Base-by-base conservation (phyloP, 257 asterid genomes). In the Solanum pimpinellifolium region DNA sequence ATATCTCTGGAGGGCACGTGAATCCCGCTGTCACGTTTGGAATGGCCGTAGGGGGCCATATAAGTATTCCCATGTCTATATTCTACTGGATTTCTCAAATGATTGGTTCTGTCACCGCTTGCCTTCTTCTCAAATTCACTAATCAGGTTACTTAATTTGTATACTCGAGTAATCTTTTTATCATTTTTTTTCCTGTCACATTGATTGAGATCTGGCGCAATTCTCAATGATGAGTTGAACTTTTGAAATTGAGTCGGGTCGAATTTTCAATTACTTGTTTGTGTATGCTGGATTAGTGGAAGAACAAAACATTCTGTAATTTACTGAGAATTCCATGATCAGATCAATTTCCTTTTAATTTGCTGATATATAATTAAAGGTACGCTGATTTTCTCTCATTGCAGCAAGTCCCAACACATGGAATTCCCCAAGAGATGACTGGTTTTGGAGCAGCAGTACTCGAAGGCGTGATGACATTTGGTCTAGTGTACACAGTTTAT, bases 1-100 rank as follows among this genome's bases (percentile, higher is more conserved):
- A 88, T 88, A 86, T 94, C 37, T 96, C 99, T 37, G 99, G 99
- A 5, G 99, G 99, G 16, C 99, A 95, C 27, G 96, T 93, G 56
- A 96, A 96, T 76, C 99, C 99, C 11, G 98, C 99, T 6, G 98
- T 96, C 70, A 96, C 99, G 0, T 93, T 96, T 23, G 98, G 93
- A 4, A 94, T 92, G 98, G 97, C 97, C 0, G 82, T 96, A 15
- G 96, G 98, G 4, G 97, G 98, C 44, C 98, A 94, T 65, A 90
- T 96, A 15, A 91, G 90, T 11, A 80, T 94, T 60, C 94, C 95
- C 5, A 90, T 90, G 94, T 88, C 98, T 9, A 77, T 96, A 20
- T 90, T 94, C 86, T 94, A 96, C 83, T 93, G 94, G 93, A 87
- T 92, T 7, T 89, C 95, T 1, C 99, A 96, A 66, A 90, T 94